These are phyloP conservation scores for Eucalyptus sp. DNA, from an alignment of 345 rosid species.

Conservation along the genomic window DNA sequence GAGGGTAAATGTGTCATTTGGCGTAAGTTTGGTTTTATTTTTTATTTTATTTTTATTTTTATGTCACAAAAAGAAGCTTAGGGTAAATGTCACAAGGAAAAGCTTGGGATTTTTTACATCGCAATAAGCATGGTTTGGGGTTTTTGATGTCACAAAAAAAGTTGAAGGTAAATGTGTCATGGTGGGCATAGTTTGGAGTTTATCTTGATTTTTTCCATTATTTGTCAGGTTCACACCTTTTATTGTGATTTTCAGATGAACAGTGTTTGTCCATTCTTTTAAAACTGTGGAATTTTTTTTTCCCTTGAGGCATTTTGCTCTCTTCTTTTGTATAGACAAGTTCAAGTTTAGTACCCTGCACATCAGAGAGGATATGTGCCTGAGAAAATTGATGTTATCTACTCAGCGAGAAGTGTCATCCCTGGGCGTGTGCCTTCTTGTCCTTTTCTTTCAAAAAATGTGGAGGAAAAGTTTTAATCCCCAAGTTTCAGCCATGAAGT, in stretches of 20 bases:
- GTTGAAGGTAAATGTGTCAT: too few species aligned
- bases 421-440: background rate
- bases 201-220: background rate
- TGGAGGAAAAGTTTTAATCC: background rate
- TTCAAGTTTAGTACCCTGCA: background rate
- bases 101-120: background rate
- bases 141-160: background rate
- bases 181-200: background rate
- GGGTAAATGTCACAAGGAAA: background rate
- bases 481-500: background rate
- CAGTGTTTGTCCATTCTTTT: background rate
- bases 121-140: background rate
- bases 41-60: too few species aligned
- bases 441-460: background rate
- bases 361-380: background rate
- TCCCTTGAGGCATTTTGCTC: background rate
- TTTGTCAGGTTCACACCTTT: background rate
- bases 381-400: background rate
- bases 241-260: background rate
- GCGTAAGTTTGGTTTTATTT: background rate
- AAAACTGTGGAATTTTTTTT: background rate
- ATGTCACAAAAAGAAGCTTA: background rate
- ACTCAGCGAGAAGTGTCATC: background rate
- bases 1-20: background rate
- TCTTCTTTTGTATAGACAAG: background rate